Evolutionary conservation across 2,329 filamentous ascomycete genomes (phyloP).

Genomic region (Aphanoascus verrucosus): DNA sequence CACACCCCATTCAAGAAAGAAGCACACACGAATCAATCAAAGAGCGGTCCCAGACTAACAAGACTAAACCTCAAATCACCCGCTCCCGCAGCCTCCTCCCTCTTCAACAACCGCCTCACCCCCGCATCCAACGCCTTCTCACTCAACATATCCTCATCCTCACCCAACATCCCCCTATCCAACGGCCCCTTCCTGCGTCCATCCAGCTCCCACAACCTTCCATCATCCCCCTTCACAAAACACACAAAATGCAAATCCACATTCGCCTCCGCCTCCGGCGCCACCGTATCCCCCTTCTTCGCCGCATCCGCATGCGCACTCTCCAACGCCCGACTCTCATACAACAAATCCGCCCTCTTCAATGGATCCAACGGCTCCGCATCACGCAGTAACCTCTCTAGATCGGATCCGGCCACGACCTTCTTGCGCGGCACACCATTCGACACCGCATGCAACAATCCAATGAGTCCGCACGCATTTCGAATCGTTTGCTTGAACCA

Average conservation of each 20-base stretch:
- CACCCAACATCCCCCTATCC: constrained; percentile 50
- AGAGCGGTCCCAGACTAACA: constrained; percentile 47
- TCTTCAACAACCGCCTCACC: constrained; percentile 48
- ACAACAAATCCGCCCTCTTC: constrained; percentile 62
- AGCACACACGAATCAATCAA: constrained; percentile 36
- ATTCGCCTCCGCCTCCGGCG: constrained; percentile 65
- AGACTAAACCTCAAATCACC: constrained; percentile 51
- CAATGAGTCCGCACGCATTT: constrained; percentile 88
- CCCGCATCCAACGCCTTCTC: constrained; percentile 64
- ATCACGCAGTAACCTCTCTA: constrained; percentile 50
- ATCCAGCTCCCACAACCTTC: constrained; percentile 71
- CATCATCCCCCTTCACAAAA: constrained; percentile 68
- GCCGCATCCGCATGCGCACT: constrained; percentile 69
- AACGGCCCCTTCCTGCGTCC: constrained; percentile 63
- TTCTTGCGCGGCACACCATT: constrained; percentile 62
- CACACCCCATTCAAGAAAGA: too few species aligned
- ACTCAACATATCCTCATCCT: constrained; percentile 62
- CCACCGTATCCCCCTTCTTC: constrained; percentile 61
- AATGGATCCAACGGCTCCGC: constrained; percentile 59
- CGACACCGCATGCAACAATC: constrained; percentile 65
- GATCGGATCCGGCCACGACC: constrained; percentile 43
- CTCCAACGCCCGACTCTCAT: constrained; percentile 65
- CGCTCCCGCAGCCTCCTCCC: constrained; percentile 48
- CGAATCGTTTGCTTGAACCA: constrained; percentile 96
- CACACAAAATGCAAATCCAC: constrained; percentile 95